These are phyloP conservation scores for Hamigera avellanea DNA, from an alignment of 495 filamentous ascomycete species.

Conservation along the genomic window DNA sequence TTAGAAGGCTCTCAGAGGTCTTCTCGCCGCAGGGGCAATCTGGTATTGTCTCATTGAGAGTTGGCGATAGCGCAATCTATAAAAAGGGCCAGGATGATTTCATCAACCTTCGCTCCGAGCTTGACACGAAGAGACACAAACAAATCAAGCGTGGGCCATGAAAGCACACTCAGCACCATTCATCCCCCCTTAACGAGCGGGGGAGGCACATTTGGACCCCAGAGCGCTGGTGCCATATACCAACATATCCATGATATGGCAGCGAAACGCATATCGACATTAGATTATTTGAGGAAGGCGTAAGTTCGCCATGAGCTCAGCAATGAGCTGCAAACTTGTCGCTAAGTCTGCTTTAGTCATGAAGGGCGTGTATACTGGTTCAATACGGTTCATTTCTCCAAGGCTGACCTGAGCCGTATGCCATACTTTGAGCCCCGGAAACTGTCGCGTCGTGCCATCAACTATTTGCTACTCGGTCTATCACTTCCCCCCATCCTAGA, in stretches of 20 bases:
- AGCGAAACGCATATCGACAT: conserved; percentile 87
- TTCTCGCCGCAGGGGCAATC: no score
- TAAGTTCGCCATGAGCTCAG: conserved; percentile 40
- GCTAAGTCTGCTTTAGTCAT: conserved; percentile 43
- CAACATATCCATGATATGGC: conserved; percentile 83
- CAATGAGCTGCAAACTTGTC: not conserved
- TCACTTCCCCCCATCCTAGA: conserved; percentile 85
- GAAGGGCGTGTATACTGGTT: conserved; percentile 96
- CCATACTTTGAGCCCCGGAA: conserved; percentile 77
- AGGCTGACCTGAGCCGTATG: conserved; percentile 64
- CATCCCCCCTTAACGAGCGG: conserved; percentile 21
- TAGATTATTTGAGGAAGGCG: conserved; percentile 89
- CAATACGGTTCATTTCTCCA: conserved; percentile 86
- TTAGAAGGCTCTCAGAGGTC: no score
- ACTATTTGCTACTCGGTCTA: conserved; percentile 85
- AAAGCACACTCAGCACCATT: conserved; percentile 11
- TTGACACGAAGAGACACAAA: conserved; percentile 26
- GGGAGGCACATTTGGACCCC: conserved; percentile 33
- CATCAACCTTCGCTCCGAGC: conserved; percentile 23
- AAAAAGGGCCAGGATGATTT: conserved; percentile 22
- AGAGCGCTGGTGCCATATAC: conserved; percentile 56
- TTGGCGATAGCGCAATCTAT: no score
- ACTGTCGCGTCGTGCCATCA: conserved; percentile 75
- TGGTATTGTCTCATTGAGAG: no score
- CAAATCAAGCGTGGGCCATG: conserved; percentile 23